phyloP scores from a whole-genome alignment of 768 basidiomycete genomes.

The Mycena latifolia region DNA sequence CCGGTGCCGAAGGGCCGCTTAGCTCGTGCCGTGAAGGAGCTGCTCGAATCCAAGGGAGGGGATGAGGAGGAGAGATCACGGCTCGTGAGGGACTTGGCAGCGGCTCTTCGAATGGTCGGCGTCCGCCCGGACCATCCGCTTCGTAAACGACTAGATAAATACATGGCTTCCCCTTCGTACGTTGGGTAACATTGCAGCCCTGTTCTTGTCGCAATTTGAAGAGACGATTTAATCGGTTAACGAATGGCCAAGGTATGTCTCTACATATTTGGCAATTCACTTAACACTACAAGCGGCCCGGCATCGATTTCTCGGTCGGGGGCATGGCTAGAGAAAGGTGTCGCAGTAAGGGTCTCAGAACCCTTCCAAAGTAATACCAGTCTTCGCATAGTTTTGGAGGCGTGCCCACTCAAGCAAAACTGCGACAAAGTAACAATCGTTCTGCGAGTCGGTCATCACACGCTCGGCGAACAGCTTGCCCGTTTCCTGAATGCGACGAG shows the following conservation, averaged over 20 bases:
- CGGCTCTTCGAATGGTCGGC: conserved; percentile 63
- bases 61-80: conserved; percentile 59
- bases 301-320: too few relatives aligned
- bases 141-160: conserved; percentile 76
- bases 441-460: conserved; percentile 29
- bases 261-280: not conserved
- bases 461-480: conserved; percentile 30
- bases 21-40: conserved; percentile 73
- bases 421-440: conserved; percentile 26
- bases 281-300: not conserved
- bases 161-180: conserved; percentile 45
- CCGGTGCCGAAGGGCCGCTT: conserved; percentile 73
- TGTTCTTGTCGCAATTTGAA: not conserved
- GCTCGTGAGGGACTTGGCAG: conserved; percentile 65
- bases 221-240: not conserved
- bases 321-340: too few relatives aligned
- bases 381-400: conserved; percentile 14
- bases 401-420: conserved; percentile 32
- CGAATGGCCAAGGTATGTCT: not conserved
- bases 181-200: conserved; percentile 18
- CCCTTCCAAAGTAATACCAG: not conserved
- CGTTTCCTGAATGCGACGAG: conserved; percentile 27
- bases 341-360: too few relatives aligned
- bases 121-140: conserved; percentile 75
- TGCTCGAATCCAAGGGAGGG: conserved; percentile 66